Base-by-base conservation (phyloP, 2,329 filamentous ascomycete genomes). In the Sporothrix pseudoabietina region DNA sequence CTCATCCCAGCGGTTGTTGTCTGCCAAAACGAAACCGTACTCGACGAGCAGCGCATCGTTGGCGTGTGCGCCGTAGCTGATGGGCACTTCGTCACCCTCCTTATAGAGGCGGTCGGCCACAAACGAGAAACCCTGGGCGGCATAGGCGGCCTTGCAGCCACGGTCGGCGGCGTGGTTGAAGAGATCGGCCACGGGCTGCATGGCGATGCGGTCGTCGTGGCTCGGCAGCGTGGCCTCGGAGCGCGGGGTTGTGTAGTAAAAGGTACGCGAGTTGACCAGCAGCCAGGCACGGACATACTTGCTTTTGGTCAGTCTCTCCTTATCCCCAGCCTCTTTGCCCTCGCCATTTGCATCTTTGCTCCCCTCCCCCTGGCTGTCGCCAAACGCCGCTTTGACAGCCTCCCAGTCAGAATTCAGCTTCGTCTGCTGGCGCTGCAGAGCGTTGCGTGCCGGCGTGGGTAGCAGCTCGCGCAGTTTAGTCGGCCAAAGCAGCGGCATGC, bases 31-130 rank as follows among this genome's bases (percentile, higher is more conserved):
- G 77, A 87, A 87, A 9, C 86, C 86, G 76, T 87, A 94, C 80
- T 94, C 91, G 1, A 88, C 86, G 0, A 94, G 85, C n/a, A 94
- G 82, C 76, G 91, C 91, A 78, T 94, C 91, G 76, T 92, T 92
- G 49, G 86, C 86, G 78, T 94, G 91, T 0, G 85, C 80, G 6
- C 92, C 92, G 77, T 94, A 94, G 32, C 87, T 88, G 41, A 92
- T 88, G 76, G 87, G 88, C 1, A 94, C 82, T 81, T 94, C 91
- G 41, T 90, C 87, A n/a, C 88, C 89, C 1, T 80, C 77, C 1
- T 79, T 79, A 77, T 91, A 89, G 1, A 81, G 78, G 2, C 82
- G 80, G 72, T 85, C 81, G 9, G 88, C 85, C 22, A 81, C 84
- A 68, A 92, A 84, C 26, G 83, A 83, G 80, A 89, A 92, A 16